Evolutionary conservation across 441 rosid species (phyloP).

Genomic region (Gossypium gossypioides): DNA sequence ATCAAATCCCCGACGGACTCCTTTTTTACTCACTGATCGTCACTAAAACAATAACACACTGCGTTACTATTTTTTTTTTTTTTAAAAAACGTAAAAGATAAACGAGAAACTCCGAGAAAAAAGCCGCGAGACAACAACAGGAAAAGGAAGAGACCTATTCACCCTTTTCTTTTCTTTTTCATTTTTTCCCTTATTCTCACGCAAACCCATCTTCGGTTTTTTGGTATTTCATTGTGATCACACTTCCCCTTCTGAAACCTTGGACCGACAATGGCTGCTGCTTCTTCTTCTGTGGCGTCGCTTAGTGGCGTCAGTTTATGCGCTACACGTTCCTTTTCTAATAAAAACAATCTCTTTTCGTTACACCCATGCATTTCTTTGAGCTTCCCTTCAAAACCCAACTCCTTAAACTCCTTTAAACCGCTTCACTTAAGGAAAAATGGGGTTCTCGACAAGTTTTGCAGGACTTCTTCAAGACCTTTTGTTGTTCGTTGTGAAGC

Average conservation of each 20-base stretch:
- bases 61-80: neutral
- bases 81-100: neutral
- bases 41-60: neutral
- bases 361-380: constrained; percentile 31
- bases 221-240: neutral
- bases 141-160: neutral
- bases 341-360: constrained; percentile 16
- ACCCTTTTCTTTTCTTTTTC: neutral
- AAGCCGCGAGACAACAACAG: neutral
- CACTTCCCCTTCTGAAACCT: neutral
- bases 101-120: constrained; percentile 5
- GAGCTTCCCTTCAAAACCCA: constrained; percentile 29
- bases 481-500: constrained; percentile 57
- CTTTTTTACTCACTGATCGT: neutral
- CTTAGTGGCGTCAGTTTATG: constrained; percentile 31
- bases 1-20: neutral
- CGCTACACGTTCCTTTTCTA: constrained; percentile 16
- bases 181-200: neutral
- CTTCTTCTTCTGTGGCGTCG: constrained; percentile 44
- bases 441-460: constrained; percentile 15
- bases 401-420: constrained; percentile 24
- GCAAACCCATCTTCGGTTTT: neutral
- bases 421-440: constrained; percentile 25
- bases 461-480: constrained; percentile 28
- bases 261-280: constrained; percentile 31